These are phyloP conservation scores for Acorus gramineus DNA, from an alignment of 106 monocot species.

Conservation along the genomic window DNA sequence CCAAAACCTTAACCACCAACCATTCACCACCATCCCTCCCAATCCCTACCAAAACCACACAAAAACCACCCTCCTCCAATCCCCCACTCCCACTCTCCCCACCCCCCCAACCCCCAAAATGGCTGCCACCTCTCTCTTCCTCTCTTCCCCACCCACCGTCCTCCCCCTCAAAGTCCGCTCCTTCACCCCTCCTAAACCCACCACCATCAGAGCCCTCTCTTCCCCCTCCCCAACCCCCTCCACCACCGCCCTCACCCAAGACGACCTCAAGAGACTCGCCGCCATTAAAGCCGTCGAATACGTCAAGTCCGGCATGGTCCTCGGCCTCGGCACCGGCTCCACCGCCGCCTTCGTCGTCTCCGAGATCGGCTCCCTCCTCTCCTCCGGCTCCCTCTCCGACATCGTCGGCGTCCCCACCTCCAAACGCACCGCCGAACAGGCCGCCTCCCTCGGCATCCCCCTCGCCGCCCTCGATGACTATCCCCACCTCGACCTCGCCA, in stretches of 20 bases:
- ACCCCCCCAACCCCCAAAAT: slow-evolving; percentile 2
- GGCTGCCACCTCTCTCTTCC: slow-evolving; percentile 20
- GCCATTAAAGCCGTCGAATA: slow-evolving; percentile 91
- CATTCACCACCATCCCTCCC: slow-evolving; percentile 4
- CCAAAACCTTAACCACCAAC: slow-evolving; percentile 5
- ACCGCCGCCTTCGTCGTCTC: slow-evolving; percentile 93
- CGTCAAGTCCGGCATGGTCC: slow-evolving; percentile 89
- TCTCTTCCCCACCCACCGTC: slow-evolving; percentile 17
- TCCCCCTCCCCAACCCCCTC: slow-evolving; percentile 15
- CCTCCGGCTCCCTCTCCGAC: slow-evolving; percentile 49
- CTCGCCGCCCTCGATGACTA: slow-evolving; percentile 88
- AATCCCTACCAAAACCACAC: not conserved
- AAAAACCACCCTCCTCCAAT: slow-evolving; percentile 5
- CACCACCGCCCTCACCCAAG: slow-evolving; percentile 56
- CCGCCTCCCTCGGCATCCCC: slow-evolving; percentile 75
- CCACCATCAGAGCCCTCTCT: not conserved
- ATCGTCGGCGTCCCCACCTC: slow-evolving; percentile 97
- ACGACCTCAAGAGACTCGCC: slow-evolving; percentile 88
- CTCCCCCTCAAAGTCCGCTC: not conserved
- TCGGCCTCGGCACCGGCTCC: slow-evolving; percentile 94
- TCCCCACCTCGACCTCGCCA: slow-evolving; percentile 78
- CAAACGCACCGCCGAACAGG: slow-evolving; percentile 92
- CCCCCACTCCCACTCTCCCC: not conserved
- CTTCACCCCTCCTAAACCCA: not conserved
- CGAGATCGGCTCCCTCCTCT: slow-evolving; percentile 73